Base-by-base conservation (phyloP, 2,329 filamentous ascomycete species). In the Colletotrichum siamense region DNA sequence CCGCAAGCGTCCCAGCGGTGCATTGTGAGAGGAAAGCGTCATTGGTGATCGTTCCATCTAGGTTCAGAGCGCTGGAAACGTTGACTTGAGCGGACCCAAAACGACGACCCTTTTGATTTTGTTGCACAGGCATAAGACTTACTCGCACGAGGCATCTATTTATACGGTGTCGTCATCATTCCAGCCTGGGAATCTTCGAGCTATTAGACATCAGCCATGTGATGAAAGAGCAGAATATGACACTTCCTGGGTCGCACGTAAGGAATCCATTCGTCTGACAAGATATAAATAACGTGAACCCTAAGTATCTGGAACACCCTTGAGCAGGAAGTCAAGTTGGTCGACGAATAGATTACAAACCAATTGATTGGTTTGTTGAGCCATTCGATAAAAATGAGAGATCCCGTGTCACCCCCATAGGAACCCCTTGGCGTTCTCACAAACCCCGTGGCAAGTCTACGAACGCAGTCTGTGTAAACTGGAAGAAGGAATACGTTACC, bases 61-160 rank as follows among this genome's bases (percentile, higher is more conserved):
- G 39, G 9, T 49, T 4, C 39, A 49, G 9, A 9, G 39, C 39
- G 18, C 5, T n/a, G 39, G 5, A 44, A 9, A 5, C 16, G 36
- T 44, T 44, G 16, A 44, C 36, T 18, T 16, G 36, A 39, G 32
- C 32, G 32, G 32, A 34, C 2, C 1, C 32, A 34, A 2, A 34
- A 0, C 1, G 12, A 34, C 5, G 0, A 1, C 6, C 0, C 12
- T 34, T 34, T 0, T 0, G 32, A 34, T 34, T 44, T 18, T 5
- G 16, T 44, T 49, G 39, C 39, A n/a, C 18, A 49, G 1, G 18
- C 18, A 49, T 3, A n/a, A 2, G 18, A n/a, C 5, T 8, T n/a
- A 49, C 39, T 16, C 10, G 39, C 9, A 12, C 5, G 8, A 49
- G 5, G 9, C 0, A 1, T 49, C 10, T 22, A 22, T 13, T 49